Percentiles rank a stretch among this genome's conserved stretches.
phyloP scores from a whole-genome alignment of 495 filamentous ascomycete genomes.

The Penicillium cinerascens region DNA sequence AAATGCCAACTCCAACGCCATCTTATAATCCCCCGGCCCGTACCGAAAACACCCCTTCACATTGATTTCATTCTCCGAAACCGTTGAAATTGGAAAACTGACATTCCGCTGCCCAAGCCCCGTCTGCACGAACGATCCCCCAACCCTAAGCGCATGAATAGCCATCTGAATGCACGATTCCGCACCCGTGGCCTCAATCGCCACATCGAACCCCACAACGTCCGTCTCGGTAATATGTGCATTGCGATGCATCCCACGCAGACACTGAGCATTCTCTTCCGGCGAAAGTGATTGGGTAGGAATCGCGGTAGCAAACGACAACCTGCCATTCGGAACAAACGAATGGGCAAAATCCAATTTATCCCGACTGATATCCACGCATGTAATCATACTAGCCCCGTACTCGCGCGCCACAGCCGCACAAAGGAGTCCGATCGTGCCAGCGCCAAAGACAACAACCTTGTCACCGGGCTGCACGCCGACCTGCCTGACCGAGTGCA shows the following conservation, averaged over 20 bases:
- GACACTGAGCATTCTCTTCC: constrained; percentile 30
- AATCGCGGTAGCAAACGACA: constrained; percentile 31
- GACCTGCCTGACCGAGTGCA: constrained; percentile 72
- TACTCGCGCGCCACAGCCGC: constrained; percentile 74
- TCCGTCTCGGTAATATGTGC: constrained; percentile 8
- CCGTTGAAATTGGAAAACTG: constrained; percentile 74
- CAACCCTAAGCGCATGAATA: constrained; percentile 64
- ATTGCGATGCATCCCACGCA: constrained; percentile 16
- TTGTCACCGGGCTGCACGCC: constrained; percentile 63
- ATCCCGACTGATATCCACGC: constrained; percentile 70
- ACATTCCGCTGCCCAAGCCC: constrained; percentile 79
- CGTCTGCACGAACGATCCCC: constrained; percentile 81
- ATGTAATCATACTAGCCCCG: constrained; percentile 68
- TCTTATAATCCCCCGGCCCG: constrained; percentile 72
- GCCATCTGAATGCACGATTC: constrained; percentile 71
- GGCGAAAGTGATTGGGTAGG: constrained; percentile 19
- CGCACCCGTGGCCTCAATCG: constrained; percentile 82
- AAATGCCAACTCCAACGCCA: constrained; percentile 68
- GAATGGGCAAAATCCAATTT: constrained; percentile 66
- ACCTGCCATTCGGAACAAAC: constrained; percentile 55
- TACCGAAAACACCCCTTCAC: constrained; percentile 82
- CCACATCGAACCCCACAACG: constrained; percentile 61
- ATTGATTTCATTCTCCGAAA: constrained; percentile 78
- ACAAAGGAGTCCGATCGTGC: constrained; percentile 79
- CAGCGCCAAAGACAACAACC: constrained; percentile 82